Evolutionary conservation across 2,329 filamentous ascomycete genomes (phyloP), one percentile per base, ranked within the genome.

Genomic region (Epichloe uncinata): DNA sequence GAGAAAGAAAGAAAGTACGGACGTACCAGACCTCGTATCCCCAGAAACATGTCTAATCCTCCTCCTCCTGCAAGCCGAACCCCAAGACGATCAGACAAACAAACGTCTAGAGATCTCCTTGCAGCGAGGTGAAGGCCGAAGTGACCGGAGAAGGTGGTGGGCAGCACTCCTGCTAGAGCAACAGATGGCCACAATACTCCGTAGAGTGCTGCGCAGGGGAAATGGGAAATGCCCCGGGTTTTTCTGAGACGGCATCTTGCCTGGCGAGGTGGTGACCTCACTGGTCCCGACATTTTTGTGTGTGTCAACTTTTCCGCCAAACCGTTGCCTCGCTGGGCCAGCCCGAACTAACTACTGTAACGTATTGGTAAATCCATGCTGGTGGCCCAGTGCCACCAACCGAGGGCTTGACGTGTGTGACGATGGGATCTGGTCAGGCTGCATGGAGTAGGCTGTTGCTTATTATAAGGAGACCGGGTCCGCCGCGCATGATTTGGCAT

Each of bases 391-490:
- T 46, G 16, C 36, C 42, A 50, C 42, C 36, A 30, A 7, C 36
- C 26, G 15, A 30, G 13, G 41, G 47, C 47, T 30, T 34, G 16
- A 15, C 11, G 26, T 43, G 40, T 48, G n/a, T 20, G 37, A 48
- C 47, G 33, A 48, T 36, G n/a, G 11, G 15, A 48, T 37, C 11
- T 43, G 47, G 40, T 43, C 47, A 43, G 41, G 16, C 26, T 15
- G 26, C 5, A 30, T 7, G 26, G 7, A 30, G 26, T 8, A 30
- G 8, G 8, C 26, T 18, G 26, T n/a, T n/a, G 38, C 38, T 35
- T 20, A n/a, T 35, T 43, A 47, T 50, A 50, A 50, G 49, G 47
- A 38, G 35, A 42, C 37, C 38, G 11, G 34, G 33, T 15, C n/a
- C 37, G 43, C 49, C 37, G 15, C 48, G 30, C 44, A 47, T 43